Conservation (phyloP, 208 protist species). For the Crithidia fasciculata region DNA sequence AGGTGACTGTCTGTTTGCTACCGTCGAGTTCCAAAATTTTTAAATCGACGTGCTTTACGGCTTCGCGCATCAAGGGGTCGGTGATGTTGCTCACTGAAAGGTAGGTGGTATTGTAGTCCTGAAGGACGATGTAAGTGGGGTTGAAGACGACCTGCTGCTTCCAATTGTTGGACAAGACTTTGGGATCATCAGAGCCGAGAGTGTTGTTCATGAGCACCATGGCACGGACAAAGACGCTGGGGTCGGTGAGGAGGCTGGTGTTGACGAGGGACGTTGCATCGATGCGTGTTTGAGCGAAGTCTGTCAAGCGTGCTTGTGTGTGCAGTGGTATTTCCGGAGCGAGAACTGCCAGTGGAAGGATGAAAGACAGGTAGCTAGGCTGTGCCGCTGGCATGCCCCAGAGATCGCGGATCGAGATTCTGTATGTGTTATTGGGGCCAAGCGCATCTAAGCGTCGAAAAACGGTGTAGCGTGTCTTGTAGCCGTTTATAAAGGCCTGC, state of each 20-base stretch:
- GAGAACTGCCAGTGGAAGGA: too few relatives aligned
- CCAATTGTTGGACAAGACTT: conserved; percentile 30
- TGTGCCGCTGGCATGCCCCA: not conserved
- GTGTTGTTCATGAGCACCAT: conserved; percentile 5
- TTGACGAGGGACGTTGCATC: not conserved
- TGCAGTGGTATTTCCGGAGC: too few relatives aligned
- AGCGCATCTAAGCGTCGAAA: not conserved
- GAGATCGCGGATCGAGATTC: not conserved
- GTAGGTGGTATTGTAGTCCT: not conserved
- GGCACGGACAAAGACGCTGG: not conserved
- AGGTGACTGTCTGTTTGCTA: not conserved
- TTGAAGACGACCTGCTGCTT: conserved; percentile 1
- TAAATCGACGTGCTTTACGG: conserved; percentile 36
- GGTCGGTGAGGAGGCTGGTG: not conserved
- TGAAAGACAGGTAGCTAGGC: too few relatives aligned
- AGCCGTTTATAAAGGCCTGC: not conserved
- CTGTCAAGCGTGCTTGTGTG: not conserved
- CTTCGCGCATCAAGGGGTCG: conserved; percentile 42
- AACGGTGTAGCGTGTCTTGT: not conserved
- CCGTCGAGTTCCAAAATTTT: not conserved
- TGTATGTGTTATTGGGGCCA: not conserved
- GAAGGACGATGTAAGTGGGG: not conserved
- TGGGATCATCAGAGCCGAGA: not conserved
- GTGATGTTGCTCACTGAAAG: conserved; percentile 25
- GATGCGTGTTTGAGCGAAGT: not conserved